These are phyloP conservation scores for Trichoderma koningiopsis DNA, from an alignment of 2,329 filamentous ascomycete genomes.

Conservation along the genomic window DNA sequence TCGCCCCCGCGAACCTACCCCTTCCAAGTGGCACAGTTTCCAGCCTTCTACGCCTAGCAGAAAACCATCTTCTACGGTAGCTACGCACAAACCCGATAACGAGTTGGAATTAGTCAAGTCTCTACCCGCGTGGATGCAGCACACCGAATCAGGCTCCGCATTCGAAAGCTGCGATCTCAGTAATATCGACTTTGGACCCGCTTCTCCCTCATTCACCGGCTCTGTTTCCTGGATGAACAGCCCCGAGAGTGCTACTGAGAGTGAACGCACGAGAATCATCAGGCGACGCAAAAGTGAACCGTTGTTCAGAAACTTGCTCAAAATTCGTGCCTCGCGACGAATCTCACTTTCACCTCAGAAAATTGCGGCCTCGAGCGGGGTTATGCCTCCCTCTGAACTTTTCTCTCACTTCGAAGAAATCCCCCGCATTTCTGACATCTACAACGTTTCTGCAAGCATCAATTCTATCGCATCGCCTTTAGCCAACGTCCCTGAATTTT, in stretches of 20 bases:
- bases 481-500: not conserved
- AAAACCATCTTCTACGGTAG: conserved; percentile 25
- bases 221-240: conserved; percentile 36
- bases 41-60: conserved; percentile 28
- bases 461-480: not conserved
- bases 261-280: conserved; percentile 31
- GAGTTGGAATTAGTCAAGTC: conserved; percentile 17
- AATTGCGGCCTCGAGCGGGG: not conserved
- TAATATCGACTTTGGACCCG: conserved; percentile 35
- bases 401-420: not conserved
- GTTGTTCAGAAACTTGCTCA: conserved; percentile 34
- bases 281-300: conserved; percentile 42
- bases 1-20: conserved; percentile 37
- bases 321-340: conserved; percentile 31
- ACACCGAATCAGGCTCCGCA: conserved; percentile 13
- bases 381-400: not conserved
- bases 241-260: conserved; percentile 29
- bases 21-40: conserved; percentile 33
- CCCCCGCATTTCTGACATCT: not conserved
- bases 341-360: conserved; percentile 37
- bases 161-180: not conserved
- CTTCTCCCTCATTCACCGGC: conserved; percentile 34
- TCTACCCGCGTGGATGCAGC: conserved; percentile 15
- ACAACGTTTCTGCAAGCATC: not conserved
- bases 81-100: conserved; percentile 24